phyloP scores from a whole-genome alignment of 768 basidiomycete genomes.

The Suillus fuscotomentosus region DNA sequence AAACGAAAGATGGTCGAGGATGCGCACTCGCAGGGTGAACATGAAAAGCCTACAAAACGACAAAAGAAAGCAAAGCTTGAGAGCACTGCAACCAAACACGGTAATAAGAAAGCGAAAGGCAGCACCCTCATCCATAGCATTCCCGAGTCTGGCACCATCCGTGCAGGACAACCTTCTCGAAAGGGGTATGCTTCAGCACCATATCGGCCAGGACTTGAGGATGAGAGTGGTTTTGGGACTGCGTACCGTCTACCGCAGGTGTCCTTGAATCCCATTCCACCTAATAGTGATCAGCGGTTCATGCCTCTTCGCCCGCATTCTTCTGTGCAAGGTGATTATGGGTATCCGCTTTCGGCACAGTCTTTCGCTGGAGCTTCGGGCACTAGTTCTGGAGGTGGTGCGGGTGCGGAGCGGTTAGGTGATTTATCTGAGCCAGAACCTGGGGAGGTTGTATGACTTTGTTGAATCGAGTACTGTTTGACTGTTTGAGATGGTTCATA shows the following conservation, averaged over 20 bases:
- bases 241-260: neutral
- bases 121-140: slow-evolving; percentile 18
- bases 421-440: neutral
- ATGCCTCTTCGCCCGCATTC: neutral
- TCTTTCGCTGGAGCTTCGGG: neutral
- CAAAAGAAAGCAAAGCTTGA: slow-evolving; percentile 24
- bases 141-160: slow-evolving; percentile 19
- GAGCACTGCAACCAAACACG: neutral
- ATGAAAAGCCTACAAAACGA: slow-evolving; percentile 22
- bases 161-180: neutral
- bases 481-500: neutral
- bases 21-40: neutral
- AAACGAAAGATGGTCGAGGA: slow-evolving; percentile 37
- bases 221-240: slow-evolving; percentile 16
- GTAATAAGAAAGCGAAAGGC: slow-evolving; percentile 2
- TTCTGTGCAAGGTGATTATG: neutral
- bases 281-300: neutral
- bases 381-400: neutral
- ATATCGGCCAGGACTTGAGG: slow-evolving; percentile 17
- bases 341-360: neutral
- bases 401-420: too few species aligned
- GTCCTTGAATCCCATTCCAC: neutral
- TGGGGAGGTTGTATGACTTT: neutral
- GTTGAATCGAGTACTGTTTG: neutral
- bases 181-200: slow-evolving; percentile 12